Evolutionary conservation across 2,329 filamentous ascomycete genomes (phyloP).

Genomic region (Ceratocystis cacaofunesta): DNA sequence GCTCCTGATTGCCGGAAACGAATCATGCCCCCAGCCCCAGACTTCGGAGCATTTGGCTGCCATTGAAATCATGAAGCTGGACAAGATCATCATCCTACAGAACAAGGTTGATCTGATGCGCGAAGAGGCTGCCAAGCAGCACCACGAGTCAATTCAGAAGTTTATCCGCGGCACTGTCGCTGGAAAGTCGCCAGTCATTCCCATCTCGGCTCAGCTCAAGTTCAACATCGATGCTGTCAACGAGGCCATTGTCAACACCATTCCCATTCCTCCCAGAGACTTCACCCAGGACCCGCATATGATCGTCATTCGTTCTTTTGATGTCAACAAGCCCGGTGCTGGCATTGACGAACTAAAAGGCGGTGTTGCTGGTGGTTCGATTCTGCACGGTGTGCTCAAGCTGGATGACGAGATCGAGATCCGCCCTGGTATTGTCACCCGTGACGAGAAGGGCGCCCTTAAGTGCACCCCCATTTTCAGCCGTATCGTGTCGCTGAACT

Average conservation of each 20-base stretch:
- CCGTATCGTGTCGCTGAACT: constrained; percentile 85
- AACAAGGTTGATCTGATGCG: constrained; percentile 99
- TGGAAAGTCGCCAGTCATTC: constrained; percentile 86
- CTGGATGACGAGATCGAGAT: constrained; percentile 97
- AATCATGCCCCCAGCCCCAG: constrained; percentile 95
- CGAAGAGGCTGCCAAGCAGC: constrained; percentile 81
- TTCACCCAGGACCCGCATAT: constrained; percentile 89
- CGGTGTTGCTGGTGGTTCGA: constrained; percentile 93
- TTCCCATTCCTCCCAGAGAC: constrained; percentile 80
- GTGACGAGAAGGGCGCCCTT: constrained; percentile 83
- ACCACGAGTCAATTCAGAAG: constrained; percentile 94
- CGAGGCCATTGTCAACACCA: constrained; percentile 88
- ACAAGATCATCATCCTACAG: constrained; percentile 98
- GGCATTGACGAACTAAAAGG: constrained; percentile 98
- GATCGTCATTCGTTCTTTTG: constrained; percentile 98
- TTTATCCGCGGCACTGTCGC: constrained; percentile 97
- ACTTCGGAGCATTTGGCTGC: constrained; percentile 97
- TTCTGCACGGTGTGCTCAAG: constrained; percentile 92
- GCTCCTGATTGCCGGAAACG: constrained; percentile 92
- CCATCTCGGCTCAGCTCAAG: constrained; percentile 93
- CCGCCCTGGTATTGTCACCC: constrained; percentile 91
- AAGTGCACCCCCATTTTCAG: constrained; percentile 97
- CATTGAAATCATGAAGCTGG: constrained; percentile 99
- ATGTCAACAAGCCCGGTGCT: constrained; percentile 98
- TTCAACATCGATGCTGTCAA: constrained; percentile 99